These are phyloP conservation scores for Termitomyces sp. DNA, from an alignment of 1,284 basidiomycete species.

Conservation along the genomic window DNA sequence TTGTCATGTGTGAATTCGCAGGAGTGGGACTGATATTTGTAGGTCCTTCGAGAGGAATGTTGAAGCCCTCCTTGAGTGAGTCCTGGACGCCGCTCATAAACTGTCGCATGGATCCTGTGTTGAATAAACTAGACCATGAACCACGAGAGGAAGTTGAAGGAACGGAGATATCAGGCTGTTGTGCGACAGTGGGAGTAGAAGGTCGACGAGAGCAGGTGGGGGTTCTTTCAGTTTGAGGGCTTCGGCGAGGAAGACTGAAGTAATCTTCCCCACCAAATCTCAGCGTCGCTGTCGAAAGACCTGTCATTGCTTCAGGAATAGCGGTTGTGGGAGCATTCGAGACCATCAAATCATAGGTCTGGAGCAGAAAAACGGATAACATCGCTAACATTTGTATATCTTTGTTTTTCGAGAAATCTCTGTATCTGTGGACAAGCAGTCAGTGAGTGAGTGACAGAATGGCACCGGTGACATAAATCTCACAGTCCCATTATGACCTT, in stretches of 20 bases:
- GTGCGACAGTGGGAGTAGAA: conserved; percentile 29
- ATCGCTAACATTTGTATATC: conserved; percentile 84
- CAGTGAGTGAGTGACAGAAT: conserved; percentile 2
- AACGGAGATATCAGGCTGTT: conserved; percentile 29
- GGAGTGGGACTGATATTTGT: not conserved
- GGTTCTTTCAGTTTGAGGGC: conserved; percentile 25
- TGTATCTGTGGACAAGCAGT: conserved; percentile 43
- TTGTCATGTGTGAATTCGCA: not conserved
- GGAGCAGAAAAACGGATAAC: conserved; percentile 64
- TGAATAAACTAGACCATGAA: conserved; percentile 74
- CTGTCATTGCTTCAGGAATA: not conserved
- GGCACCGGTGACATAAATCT: conserved; percentile 18
- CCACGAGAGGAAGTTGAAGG: conserved; percentile 54
- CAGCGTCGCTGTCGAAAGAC: conserved; percentile 10
- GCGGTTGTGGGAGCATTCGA: not conserved
- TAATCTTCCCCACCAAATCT: conserved; percentile 35
- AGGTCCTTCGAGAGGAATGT: conserved; percentile 33
- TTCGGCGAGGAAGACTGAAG: conserved; percentile 35
- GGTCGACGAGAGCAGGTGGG: conserved; percentile 33
- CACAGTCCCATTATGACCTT: conserved; percentile 41
- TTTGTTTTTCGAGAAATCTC: conserved; percentile 55
- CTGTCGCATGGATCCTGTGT: conserved; percentile 56
- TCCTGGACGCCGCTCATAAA: conserved; percentile 55
- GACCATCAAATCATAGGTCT: conserved; percentile 24
- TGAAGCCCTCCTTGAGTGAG: conserved; percentile 37